A percentile compares a stretch with the other conserved stretches of the same genome.
Evolutionary conservation across 2,329 filamentous ascomycete species (phyloP).

Genomic region (Fusarium musae): DNA sequence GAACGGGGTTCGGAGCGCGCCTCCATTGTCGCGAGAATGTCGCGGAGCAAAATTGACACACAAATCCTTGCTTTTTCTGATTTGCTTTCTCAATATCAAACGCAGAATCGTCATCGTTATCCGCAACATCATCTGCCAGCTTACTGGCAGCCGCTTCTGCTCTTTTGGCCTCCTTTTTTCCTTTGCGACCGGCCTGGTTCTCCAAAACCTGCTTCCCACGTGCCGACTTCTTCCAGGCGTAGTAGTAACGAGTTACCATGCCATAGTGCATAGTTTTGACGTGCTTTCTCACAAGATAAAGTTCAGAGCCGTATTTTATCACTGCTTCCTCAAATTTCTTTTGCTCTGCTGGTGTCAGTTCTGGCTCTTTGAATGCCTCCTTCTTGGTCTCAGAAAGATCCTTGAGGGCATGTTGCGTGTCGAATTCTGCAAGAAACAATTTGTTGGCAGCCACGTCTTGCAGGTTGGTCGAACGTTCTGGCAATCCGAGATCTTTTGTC

Average conservation of each 20-base stretch:
- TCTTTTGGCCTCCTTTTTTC: conserved; percentile 86
- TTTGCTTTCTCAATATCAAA: conserved; percentile 90
- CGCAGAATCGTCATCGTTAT: conserved; percentile 93
- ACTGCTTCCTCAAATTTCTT: conserved; percentile 95
- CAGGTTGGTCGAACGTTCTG: conserved; percentile 83
- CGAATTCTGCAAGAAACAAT: conserved; percentile 77
- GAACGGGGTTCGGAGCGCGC: conserved; percentile 81
- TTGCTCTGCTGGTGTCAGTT: conserved; percentile 79
- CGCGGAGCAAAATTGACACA: conserved; percentile 92
- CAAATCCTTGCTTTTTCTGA: conserved; percentile 82
- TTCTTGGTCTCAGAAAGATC: conserved; percentile 75
- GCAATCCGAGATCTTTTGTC: conserved; percentile 75
- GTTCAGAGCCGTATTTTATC: conserved; percentile 89
- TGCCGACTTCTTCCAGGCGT: conserved; percentile 96
- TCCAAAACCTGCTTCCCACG: conserved; percentile 91
- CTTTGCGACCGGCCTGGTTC: conserved; percentile 85
- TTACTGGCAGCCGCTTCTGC: conserved; percentile 77
- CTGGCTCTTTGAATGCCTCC: conserved; percentile 84
- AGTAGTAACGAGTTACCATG: conserved; percentile 91
- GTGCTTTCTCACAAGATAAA: conserved; percentile 83
- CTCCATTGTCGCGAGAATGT: conserved; percentile 90
- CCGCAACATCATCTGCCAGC: conserved; percentile 89
- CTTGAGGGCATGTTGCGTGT: conserved; percentile 76
- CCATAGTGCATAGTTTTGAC: conserved; percentile 84
- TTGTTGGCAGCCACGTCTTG: conserved; percentile 83